Evolutionary conservation across 1,284 basidiomycete genomes (phyloP).

Genomic region (Vanrija pseudolonga): DNA sequence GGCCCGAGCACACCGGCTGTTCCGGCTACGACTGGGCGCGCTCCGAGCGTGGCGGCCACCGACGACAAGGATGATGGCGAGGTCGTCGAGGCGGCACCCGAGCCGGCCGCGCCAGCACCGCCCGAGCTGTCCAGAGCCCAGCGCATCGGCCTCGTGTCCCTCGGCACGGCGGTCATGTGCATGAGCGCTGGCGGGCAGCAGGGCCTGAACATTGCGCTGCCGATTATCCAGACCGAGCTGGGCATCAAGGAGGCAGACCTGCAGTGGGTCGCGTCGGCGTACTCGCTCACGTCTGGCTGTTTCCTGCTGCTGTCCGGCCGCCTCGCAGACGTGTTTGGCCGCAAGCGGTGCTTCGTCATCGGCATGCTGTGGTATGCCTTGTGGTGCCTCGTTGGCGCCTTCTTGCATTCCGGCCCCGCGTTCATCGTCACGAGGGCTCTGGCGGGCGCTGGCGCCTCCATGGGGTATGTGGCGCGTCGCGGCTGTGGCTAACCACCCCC

Average conservation of each 20-base stretch:
- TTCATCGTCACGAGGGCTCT: conserved; percentile 37
- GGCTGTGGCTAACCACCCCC: conserved; percentile 2
- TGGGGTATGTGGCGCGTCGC: conserved; percentile 26
- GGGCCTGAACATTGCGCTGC: conserved; percentile 41
- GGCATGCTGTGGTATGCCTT: conserved; percentile 39
- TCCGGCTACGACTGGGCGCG: too few relatives aligned
- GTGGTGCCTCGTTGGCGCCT: conserved; percentile 36
- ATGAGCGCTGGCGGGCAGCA: conserved; percentile 9
- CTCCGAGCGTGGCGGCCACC: too few relatives aligned
- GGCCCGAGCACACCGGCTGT: too few relatives aligned
- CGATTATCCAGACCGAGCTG: conserved; percentile 38
- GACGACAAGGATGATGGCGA: too few relatives aligned
- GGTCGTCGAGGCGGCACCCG: not conserved
- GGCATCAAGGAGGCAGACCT: conserved; percentile 23
- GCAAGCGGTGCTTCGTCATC: conserved; percentile 31
- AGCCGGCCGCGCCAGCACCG: not conserved
- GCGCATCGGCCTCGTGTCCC: conserved; percentile 22
- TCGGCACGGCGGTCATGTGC: conserved; percentile 29
- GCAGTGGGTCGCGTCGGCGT: conserved; percentile 43
- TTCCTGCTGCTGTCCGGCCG: conserved; percentile 41
- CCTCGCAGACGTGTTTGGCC: conserved; percentile 44
- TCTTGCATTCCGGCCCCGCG: conserved; percentile 33
- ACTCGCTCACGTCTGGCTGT: conserved; percentile 40
- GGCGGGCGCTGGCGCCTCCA: conserved; percentile 31
- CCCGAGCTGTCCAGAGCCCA: conserved; percentile 16